Base-by-base conservation (phyloP, 2,329 filamentous ascomycete species). In the Botrytis medusae region DNA sequence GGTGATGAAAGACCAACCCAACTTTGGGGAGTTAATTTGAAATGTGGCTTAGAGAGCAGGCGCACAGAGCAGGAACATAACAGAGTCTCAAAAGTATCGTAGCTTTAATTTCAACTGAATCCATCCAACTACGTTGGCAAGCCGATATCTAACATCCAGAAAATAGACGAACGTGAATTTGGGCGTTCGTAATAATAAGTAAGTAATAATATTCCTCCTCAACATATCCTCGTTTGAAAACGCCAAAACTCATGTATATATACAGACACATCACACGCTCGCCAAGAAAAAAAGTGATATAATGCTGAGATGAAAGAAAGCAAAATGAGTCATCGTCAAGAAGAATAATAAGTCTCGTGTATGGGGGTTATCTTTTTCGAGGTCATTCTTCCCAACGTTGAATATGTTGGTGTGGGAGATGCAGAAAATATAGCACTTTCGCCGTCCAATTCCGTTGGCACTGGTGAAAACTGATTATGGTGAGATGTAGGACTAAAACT, bases 331-430 rank as follows among this genome's bases (percentile, higher is more conserved):
- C 8, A 7, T 42, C 20, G 63, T 74, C 60, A 78, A 48, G 76
- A 67, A 18, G 76, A 76, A 70, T 77, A 78, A 57, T 74, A 76
- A 1, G 75, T 77, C 68, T 77, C 75, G 51, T 78, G 75, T 61
- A 44, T 57, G 12, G 73, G 73, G 25, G 75, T 74, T 18, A 63
- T 72, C 54, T 73, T 77, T 63, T 72, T 76, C 37, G 62, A 68
- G 22, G 71, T 57, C 51, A 69, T 54, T 46, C 74, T 60, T 34
- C 72, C 73, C 10, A 72, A 37, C n/a, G 75, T 74, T 14, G 77
- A 75, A 57, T 78, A 77, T 6, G 74, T 75, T 25, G 76, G 71
- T 0, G 75, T 71, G 5, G 77, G 77, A n/a, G 75, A 77, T 0
- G 62, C 48, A 20, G 51, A 46, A 34, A 60, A 48, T n/a, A 59